Evolutionary conservation across 1,284 basidiomycete genomes (phyloP).

Genomic region (Erythrobasidium hasegawianum): DNA sequence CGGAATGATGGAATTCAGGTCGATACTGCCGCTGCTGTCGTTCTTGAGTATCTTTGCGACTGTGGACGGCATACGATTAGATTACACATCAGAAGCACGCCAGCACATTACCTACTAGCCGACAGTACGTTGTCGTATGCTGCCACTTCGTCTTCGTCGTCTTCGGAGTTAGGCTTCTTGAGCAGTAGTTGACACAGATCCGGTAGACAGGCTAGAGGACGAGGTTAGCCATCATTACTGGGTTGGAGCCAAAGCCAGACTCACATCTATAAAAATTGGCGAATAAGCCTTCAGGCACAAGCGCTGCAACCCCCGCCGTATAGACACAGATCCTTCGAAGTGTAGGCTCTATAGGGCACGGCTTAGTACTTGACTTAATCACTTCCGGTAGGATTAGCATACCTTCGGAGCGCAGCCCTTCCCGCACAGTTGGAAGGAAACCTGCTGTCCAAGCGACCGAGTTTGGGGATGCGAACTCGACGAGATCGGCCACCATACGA

Average conservation of each 20-base stretch:
- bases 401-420: constrained; percentile 7
- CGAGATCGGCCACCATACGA: constrained; percentile 20
- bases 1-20: background rate
- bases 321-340: constrained; percentile 16
- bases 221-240: background rate
- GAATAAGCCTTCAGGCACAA: constrained; percentile 17
- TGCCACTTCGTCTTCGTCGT: constrained; percentile 4
- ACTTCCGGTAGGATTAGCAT: too few species aligned
- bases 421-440: background rate
- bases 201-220: background rate
- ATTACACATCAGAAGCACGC: too few species aligned
- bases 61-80: too few species aligned
- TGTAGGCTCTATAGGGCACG: constrained; percentile 7
- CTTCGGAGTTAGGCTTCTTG: constrained; percentile 9
- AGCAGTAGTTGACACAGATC: background rate
- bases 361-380: too few species aligned
- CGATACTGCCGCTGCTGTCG: background rate
- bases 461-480: constrained; percentile 25
- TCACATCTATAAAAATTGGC: constrained; percentile 15
- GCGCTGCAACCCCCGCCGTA: constrained; percentile 24
- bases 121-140: constrained; percentile 31
- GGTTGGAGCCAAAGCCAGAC: background rate
- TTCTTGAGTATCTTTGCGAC: constrained; percentile 15
- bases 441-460: constrained; percentile 25
- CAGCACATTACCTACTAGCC: constrained; percentile 26